These are phyloP conservation scores for Castanospermum australe DNA, from an alignment of 306 rosid species.

Conservation along the genomic window DNA sequence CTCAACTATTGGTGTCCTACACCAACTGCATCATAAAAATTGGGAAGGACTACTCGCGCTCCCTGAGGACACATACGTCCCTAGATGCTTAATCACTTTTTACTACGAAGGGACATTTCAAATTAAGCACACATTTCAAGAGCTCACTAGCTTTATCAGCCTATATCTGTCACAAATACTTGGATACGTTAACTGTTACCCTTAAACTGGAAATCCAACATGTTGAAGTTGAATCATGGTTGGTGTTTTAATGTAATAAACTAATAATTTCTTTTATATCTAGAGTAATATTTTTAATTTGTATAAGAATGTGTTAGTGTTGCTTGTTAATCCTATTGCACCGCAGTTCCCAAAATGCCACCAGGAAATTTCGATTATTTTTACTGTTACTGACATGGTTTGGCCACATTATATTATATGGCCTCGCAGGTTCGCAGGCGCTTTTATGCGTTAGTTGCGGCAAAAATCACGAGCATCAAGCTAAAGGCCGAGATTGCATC, in stretches of 20 bases:
- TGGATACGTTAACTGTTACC: too few relatives aligned
- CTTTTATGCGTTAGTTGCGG: slow-evolving; percentile 55
- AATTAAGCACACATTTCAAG: too few relatives aligned
- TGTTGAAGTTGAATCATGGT: too few relatives aligned
- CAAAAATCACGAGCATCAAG: slow-evolving; percentile 45
- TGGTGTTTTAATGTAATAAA: too few relatives aligned
- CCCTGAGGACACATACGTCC: neutral
- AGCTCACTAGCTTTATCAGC: too few relatives aligned
- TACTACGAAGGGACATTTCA: too few relatives aligned
- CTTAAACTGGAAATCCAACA: too few relatives aligned
- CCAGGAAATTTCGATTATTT: neutral
- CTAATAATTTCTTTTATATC: too few relatives aligned
- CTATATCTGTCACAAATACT: too few relatives aligned
- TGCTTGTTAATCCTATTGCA: neutral
- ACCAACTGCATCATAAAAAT: neutral
- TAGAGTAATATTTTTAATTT: too few relatives aligned
- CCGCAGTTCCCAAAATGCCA: neutral
- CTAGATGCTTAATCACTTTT: neutral
- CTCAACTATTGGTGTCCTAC: neutral
- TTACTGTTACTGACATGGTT: neutral
- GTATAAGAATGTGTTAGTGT: too few relatives aligned
- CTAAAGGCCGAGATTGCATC: slow-evolving; percentile 38
- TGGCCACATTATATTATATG: neutral
- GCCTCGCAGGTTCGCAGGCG: neutral
- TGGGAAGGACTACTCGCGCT: neutral